Base-by-base conservation (phyloP, 2,329 filamentous ascomycete genomes). In the Monosporascus ibericus region DNA sequence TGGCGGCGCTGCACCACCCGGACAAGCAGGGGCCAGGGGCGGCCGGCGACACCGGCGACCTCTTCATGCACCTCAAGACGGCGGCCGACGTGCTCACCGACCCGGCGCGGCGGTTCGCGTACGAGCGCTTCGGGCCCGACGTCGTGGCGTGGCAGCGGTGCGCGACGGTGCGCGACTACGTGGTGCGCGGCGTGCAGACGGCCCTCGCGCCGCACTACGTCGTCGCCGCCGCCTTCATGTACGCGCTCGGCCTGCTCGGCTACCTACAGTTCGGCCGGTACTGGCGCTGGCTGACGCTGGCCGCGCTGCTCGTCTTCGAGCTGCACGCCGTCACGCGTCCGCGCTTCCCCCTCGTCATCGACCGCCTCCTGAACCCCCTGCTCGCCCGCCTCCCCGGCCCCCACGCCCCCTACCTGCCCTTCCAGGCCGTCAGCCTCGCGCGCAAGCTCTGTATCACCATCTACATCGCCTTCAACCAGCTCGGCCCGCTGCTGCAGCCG, bases 1-100 rank as follows among this genome's bases (percentile, higher is more conserved):
- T 96, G 58, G 83, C 81, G 37, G 81, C 82, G 24, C 70, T 79
- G 48, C 74, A 84, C 71, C 94, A 99, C 70, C 94, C 94, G 0
- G 94, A 99, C 75, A 97, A 99, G 73, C 70, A 83, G 34, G 60
- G 72, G 58, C 58, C 68, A 24, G 66, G 69, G 44, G 68, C 68
- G 49, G 68, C 69, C 55, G 61, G 22, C 22, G 4, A 22, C 22
- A 4, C 63, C 9, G 69, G 69, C 34, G 67, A 68, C 50, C 63
- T 86, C 70, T 97, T 95, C 70, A 84, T 96, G 47, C 84, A 88
- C 63, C 79, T 97, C 63, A 92, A 92, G 74, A 75, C 85, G 46
- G 91, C 90, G 6, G 83, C 90, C 64, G 94, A 97, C 63, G 89
- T 86, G 0, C 81, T 96, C 17, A 73, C 83, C n/a, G 84, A 94